Evolutionary conservation across 805 yeast genomes (phyloP), one percentile per base, ranked within the genome.

Genomic region (Suhomyces sp.): DNA sequence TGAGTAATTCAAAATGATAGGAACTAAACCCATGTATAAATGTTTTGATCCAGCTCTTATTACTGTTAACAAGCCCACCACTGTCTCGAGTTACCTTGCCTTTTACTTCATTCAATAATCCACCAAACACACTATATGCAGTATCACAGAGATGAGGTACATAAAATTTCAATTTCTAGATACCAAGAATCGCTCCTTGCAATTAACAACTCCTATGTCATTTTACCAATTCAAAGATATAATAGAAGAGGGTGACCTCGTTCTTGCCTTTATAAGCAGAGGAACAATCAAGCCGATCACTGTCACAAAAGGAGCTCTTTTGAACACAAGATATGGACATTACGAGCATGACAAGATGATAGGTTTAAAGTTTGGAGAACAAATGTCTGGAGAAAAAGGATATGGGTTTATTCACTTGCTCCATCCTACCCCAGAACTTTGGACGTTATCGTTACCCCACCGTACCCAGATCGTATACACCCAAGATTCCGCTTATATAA

Each of bases 391-490:
- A 13, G 71, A 78, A 5, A 77, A 76, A 42, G 95, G 90, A 0
- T 74, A 75, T 48, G 96, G 96, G 0, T 93, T 88, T 54, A 77
- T 93, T 31, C 95, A 91, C 54, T 67, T 93, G 10, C 61, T 93
- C 30, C 90, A 85, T 42, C 98, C 98, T 1, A 82, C 95, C 0
- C 90, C 99, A 0, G 99, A 93, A 60, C 65, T 93, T 15, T 93
- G 99, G 99, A 84, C 96, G 0, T 53, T 87, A n/a, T 86, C 97
- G 0, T 67, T 93, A 22, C 98, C 98, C 2, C 99, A 93, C 56
- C 73, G 99, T 60, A 93, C 99, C 0, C 99, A 93, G 65, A 93
- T 93, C 46, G 98, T 93, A 1, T 93, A 93, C 56, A 85, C 97
- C 0, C 95, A 95, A 7, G 99, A 93, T 58, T 84, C 96, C 2